Conservation (phyloP, 768 basidiomycete species). For the Daedaleopsis nitida region DNA sequence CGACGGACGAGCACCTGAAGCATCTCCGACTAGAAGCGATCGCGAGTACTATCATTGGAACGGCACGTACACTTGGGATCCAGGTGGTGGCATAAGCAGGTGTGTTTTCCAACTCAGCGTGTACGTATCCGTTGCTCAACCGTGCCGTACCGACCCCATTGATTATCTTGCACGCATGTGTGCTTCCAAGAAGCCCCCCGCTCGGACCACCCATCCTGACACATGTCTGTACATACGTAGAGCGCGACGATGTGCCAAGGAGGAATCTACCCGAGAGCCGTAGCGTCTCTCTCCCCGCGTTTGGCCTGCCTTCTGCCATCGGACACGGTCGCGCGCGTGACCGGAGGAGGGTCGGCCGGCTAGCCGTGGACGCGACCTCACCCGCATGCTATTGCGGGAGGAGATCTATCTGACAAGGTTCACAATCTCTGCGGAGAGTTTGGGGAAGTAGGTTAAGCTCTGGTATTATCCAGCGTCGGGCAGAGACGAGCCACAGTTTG, state of each 20-base stretch:
- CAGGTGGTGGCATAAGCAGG: constrained; percentile 79
- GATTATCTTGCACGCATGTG: constrained; percentile 13
- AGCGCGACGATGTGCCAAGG: constrained; percentile 18
- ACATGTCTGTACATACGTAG: constrained; percentile 23
- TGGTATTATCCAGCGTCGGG: constrained; percentile 21
- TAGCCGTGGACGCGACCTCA: background rate
- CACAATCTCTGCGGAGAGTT: constrained; percentile 16
- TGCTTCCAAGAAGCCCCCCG: constrained; percentile 14
- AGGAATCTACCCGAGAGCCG: constrained; percentile 16
- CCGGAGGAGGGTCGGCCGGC: constrained; percentile 5
- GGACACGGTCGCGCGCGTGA: constrained; percentile 16
- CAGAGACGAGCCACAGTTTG: constrained; percentile 16
- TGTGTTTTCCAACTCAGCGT: constrained; percentile 13
- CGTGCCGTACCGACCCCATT: constrained; percentile 12
- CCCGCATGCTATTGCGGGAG: background rate
- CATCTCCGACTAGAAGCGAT: constrained; percentile 86
- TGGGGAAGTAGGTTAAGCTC: constrained; percentile 28
- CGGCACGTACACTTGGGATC: constrained; percentile 86
- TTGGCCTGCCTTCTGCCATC: constrained; percentile 13
- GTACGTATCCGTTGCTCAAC: constrained; percentile 18
- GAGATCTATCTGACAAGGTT: constrained; percentile 22
- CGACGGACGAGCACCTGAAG: constrained; percentile 85
- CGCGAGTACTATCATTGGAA: constrained; percentile 85
- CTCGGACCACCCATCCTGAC: constrained; percentile 11
- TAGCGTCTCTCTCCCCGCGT: constrained; percentile 16